Base-by-base conservation (phyloP, 495 filamentous ascomycete genomes). In the Penicillium robsamsonii region DNA sequence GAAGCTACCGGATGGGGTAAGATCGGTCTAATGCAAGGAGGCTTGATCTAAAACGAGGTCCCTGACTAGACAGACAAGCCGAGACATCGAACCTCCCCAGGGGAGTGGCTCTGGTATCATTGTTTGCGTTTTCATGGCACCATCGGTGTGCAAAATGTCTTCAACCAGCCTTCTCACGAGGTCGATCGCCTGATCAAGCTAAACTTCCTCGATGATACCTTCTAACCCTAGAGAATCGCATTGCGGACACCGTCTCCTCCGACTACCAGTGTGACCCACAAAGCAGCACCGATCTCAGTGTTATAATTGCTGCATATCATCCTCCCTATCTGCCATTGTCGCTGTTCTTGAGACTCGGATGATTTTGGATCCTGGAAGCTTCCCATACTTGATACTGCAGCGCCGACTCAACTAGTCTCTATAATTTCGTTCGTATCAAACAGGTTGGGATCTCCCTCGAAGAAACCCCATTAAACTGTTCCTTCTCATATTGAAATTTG, bases 81-180 rank as follows among this genome's bases (percentile, higher is more conserved):
- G 44, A 10, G 44, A 46, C 44, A 46, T 24, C 27, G 44, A 46
- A n/a, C 25, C 44, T 15, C 44, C 44, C 44, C 44, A 46, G 15
- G 44, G 25, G 22, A 46, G 7, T 29, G 25, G 20, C 4, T 46
- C 25, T n/a, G 25, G 9, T 9, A 46, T 13, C 30, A 12, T 12
- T 30, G 2, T 13, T 46, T n/a, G 2, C 8, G 3, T 13, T 30
- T 30, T 46, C 44, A 4, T 30, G 1, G 25, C 15, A 17, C 7
- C 15, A 30, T n/a, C 30, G 10, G 13, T 17, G 44, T 17, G 15
- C 3, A 30, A 13, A 15, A 46, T 7, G 1, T 46, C 15, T 15
- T 12, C 15, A 9, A 46, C 18, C 15, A 15, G 11, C 11, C 27
- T 46, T 30, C 44, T 18, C 13, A 46, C 15, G 44, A 13, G 18